Evolutionary conservation across 768 basidiomycete species (phyloP).

Genomic region (Rhodocollybia butyracea): DNA sequence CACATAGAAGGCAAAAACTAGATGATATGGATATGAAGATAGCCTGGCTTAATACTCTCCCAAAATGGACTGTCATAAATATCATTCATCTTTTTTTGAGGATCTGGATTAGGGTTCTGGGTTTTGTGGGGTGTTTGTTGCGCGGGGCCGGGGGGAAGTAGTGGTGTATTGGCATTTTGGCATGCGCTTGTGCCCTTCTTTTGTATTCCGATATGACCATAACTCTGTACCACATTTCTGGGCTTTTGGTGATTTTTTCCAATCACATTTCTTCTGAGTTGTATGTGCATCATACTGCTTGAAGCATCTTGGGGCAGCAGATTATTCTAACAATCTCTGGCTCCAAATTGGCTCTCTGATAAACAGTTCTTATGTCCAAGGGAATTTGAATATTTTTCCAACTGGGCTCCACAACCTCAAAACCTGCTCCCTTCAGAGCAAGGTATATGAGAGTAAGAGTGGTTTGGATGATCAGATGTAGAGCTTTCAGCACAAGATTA

Average conservation of each 20-base stretch:
- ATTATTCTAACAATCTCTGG: conserved; percentile 19
- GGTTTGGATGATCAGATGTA: conserved; percentile 8
- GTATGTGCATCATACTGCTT: conserved; percentile 9
- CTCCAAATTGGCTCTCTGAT: conserved; percentile 12
- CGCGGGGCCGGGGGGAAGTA: conserved; percentile 19
- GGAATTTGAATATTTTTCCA: background rate
- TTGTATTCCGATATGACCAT: conserved; percentile 13
- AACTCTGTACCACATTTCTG: conserved; percentile 18
- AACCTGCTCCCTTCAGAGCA: background rate
- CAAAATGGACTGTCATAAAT: conserved; percentile 28
- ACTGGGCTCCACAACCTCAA: background rate
- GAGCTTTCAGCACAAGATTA: conserved; percentile 6
- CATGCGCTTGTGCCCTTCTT: conserved; percentile 14
- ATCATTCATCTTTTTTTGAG: conserved; percentile 15
- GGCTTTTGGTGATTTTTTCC: conserved; percentile 15
- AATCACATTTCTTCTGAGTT: conserved; percentile 16
- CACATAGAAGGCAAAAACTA: conserved; percentile 1
- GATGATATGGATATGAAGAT: conserved; percentile 9
- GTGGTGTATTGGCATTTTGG: conserved; percentile 19
- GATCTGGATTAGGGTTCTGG: background rate
- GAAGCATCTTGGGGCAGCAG: conserved; percentile 26
- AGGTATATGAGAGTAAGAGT: background rate
- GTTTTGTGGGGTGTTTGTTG: conserved; percentile 13
- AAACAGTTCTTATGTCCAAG: conserved; percentile 22
- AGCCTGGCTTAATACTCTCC: conserved; percentile 10